Conservation (phyloP, 2,329 filamentous ascomycete genomes). For the Fusarium caatingaense region DNA sequence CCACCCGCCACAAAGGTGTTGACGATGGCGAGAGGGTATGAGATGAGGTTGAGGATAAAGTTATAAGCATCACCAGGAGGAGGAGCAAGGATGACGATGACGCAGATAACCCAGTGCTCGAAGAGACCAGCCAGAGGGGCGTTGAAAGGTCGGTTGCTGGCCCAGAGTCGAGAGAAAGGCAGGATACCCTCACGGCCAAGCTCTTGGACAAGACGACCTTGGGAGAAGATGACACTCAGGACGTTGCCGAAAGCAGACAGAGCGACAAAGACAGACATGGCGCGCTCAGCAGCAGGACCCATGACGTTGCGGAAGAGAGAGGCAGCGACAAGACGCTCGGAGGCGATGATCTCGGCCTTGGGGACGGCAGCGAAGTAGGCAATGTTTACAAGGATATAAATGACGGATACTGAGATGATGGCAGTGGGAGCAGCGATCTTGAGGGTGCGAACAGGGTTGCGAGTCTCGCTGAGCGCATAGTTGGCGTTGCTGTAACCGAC, state of each 20-base stretch:
- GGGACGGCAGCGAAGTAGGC: constrained; percentile 72
- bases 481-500: constrained; percentile 77
- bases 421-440: constrained; percentile 73
- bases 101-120: constrained; percentile 72
- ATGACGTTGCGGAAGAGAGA: constrained; percentile 68
- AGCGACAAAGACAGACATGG: constrained; percentile 73
- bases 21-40: constrained; percentile 70
- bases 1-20: constrained; percentile 66
- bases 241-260: constrained; percentile 76
- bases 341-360: constrained; percentile 63
- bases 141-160: constrained; percentile 72
- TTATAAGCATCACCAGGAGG: constrained; percentile 76
- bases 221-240: constrained; percentile 74
- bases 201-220: constrained; percentile 74
- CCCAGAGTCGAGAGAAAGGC: constrained; percentile 71
- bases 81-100: constrained; percentile 74
- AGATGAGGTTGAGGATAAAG: constrained; percentile 72
- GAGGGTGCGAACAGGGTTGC: constrained; percentile 72
- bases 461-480: constrained; percentile 73
- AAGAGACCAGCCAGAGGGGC: constrained; percentile 70
- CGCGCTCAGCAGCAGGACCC: constrained; percentile 65
- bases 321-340: constrained; percentile 64
- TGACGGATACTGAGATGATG: constrained; percentile 66
- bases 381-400: constrained; percentile 76
- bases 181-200: constrained; percentile 74